These are phyloP conservation scores for Wickerhamiella parazyma DNA, from an alignment of 805 yeast species.

Conservation along the genomic window DNA sequence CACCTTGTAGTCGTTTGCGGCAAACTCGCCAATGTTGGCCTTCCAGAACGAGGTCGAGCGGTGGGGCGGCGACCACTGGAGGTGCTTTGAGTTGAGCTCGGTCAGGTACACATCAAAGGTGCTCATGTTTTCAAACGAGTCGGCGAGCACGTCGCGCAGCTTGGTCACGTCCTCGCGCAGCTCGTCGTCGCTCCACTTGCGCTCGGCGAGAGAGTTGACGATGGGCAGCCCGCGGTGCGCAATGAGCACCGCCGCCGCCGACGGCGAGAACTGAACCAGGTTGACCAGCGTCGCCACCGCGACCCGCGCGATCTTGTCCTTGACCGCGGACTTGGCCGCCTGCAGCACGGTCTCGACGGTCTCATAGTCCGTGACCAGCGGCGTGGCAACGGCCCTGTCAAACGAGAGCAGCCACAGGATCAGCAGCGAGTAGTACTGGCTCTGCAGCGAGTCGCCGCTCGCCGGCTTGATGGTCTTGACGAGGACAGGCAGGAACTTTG, in stretches of 20 bases:
- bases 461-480: constrained; percentile 33
- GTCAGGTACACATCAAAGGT: constrained; percentile 85
- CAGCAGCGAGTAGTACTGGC: constrained; percentile 67
- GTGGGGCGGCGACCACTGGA: constrained; percentile 89
- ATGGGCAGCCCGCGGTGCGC: constrained; percentile 63
- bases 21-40: constrained; percentile 64
- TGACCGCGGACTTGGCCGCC: constrained; percentile 70
- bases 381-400: constrained; percentile 37
- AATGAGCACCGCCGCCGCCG: constrained; percentile 42
- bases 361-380: constrained; percentile 38
- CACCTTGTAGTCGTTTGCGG: constrained; percentile 60
- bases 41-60: constrained; percentile 80
- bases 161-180: constrained; percentile 54
- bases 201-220: constrained; percentile 54
- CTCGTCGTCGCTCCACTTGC: constrained; percentile 94
- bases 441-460: constrained; percentile 39
- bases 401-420: constrained; percentile 79
- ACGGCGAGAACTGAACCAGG: constrained; percentile 24
- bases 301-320: constrained; percentile 80
- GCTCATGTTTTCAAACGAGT: constrained; percentile 64
- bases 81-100: constrained; percentile 64
- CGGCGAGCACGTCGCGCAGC: constrained; percentile 48
- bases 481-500: constrained; percentile 36
- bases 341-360: constrained; percentile 32
- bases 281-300: constrained; percentile 54